Evolutionary conservation across 2,329 filamentous ascomycete species (phyloP), one percentile per base, ranked within the genome.

Genomic region (Ascochyta viciae-villosae): DNA sequence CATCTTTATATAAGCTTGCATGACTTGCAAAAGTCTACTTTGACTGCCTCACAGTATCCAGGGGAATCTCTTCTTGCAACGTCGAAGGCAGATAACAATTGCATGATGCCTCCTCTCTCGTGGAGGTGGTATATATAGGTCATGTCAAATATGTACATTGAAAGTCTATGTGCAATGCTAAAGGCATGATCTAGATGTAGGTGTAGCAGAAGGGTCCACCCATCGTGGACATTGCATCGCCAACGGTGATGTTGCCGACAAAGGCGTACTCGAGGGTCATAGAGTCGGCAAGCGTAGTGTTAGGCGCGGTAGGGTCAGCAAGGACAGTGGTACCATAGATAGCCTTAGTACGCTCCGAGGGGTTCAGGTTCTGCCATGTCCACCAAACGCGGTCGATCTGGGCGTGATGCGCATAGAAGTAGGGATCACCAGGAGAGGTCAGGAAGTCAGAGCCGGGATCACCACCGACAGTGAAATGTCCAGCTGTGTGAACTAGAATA

Each of bases 341-440:
- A 27, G 67, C 69, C 38, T 72, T 68, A 41, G 74, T 73, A 12
- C 80, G 74, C 24, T 70, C 62, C 29, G 67, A 58, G 33, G 70
- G 70, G 52, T 79, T 71, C 43, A 78, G 61, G 53, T 78, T 80
- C 65, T 83, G 80, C 80, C 80, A 83, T 34, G 78, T 80, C 78
- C 78, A 81, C 75, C 76, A 83, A 0, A 76, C 65, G 6, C 79
- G 75, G 58, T 83, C 81, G 39, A 82, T 78, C 59, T 77, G 74
- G 5, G 72, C 47, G n/a, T 56, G 47, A 61, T 82, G 80, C 45
- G 79, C 71, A 66, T 70, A 82, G 66, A 82, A 68, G 37, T 33
- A 67, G n/a, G 54, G 57, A 43, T 64, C 61, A 44, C 63, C 61
- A 50, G 42, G 76, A 74, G 76, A 78, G 3, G 76, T 74, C 56